phyloP scores from a whole-genome alignment of 257 asterid genomes.

The Penstemon davidsonii region DNA sequence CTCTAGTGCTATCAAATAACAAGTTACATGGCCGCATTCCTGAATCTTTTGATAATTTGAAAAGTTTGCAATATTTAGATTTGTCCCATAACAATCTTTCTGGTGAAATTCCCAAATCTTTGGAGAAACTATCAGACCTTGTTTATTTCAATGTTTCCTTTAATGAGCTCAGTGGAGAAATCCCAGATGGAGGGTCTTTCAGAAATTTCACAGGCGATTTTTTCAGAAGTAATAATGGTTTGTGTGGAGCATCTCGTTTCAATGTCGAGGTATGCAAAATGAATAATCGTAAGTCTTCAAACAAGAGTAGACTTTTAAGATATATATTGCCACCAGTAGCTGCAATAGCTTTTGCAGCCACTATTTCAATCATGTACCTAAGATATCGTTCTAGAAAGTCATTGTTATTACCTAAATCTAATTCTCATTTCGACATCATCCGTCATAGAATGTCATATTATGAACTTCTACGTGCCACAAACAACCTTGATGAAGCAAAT shows the following conservation, averaged over 20 bases:
- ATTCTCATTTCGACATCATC: no score
- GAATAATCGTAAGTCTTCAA: background rate
- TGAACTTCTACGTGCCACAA: conserved; percentile 5
- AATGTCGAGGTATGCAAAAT: background rate
- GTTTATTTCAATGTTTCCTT: background rate
- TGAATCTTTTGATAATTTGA: conserved; percentile 12
- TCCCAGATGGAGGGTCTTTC: conserved; percentile 18
- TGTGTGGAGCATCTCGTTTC: conserved; percentile 10
- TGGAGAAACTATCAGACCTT: background rate
- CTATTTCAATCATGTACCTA: background rate
- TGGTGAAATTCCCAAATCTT: background rate
- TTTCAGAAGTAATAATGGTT: background rate
- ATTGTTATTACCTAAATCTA: background rate
- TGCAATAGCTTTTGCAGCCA: background rate
- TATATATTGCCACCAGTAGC: background rate
- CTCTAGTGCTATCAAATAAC: conserved; percentile 24
- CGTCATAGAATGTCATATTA: background rate
- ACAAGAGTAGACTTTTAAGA: background rate
- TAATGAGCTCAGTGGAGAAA: conserved; percentile 8
- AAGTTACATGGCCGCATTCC: conserved; percentile 25
- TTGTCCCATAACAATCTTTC: conserved; percentile 4
- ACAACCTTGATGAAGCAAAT: background rate
- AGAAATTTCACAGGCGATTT: background rate
- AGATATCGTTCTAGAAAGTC: background rate
- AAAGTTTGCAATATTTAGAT: conserved; percentile 1